Evolutionary conservation across 257 asterid genomes (phyloP).

Genomic region (Fraxinus cuspidata): DNA sequence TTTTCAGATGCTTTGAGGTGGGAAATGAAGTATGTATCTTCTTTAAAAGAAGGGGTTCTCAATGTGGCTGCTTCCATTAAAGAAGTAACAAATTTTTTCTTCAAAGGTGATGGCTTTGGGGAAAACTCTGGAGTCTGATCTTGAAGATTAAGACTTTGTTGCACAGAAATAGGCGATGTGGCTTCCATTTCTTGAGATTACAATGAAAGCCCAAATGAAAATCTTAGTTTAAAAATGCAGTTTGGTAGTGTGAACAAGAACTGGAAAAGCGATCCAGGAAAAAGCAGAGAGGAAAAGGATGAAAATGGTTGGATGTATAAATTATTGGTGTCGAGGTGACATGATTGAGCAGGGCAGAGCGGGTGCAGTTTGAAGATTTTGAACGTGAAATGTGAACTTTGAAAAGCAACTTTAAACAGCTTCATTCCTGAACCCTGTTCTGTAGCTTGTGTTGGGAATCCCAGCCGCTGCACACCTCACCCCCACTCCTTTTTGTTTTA

Average conservation of each 20-base stretch:
- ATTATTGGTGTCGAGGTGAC: not conserved
- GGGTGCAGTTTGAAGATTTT: not conserved
- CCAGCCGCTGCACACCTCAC: not conserved
- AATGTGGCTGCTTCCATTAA: conserved; percentile 61
- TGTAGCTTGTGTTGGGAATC: conserved; percentile 4
- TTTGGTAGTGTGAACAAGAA: not conserved
- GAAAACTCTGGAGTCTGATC: conserved; percentile 30
- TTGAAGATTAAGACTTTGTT: conserved; percentile 27
- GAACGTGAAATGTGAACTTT: not conserved
- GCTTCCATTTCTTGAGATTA: conserved; percentile 46
- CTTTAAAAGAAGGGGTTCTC: conserved; percentile 75
- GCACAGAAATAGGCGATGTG: conserved; percentile 36
- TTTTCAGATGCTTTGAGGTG: conserved; percentile 63
- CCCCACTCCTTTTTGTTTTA: not conserved
- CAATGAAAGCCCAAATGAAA: not conserved
- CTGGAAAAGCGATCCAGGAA: not conserved
- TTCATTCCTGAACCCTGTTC: not conserved
- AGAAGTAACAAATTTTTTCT: conserved; percentile 50
- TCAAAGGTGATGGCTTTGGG: conserved; percentile 39
- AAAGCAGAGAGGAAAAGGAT: not conserved
- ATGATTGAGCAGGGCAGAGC: not conserved
- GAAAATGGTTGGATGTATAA: not conserved
- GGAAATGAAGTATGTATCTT: conserved; percentile 78
- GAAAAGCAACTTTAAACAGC: conserved; percentile 2
- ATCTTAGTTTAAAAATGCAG: not conserved